Base-by-base conservation (phyloP, 805 yeast species). In the Candida rishiriensis region DNA sequence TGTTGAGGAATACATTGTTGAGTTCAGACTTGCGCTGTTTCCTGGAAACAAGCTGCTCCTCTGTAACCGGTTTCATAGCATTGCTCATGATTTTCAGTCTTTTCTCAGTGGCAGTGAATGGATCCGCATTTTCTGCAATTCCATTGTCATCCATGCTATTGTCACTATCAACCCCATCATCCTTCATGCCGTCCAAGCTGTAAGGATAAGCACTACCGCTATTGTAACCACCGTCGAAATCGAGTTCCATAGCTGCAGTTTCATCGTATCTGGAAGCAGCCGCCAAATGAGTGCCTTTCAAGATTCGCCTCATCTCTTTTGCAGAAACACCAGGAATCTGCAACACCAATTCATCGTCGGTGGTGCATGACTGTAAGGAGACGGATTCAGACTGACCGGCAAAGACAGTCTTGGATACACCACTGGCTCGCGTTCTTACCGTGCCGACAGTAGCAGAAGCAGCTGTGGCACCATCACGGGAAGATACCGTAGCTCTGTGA, bases 1-100 rank as follows among this genome's bases (percentile, higher is more conserved):
- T 55, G 16, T 57, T 55, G 45, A 56, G 63, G 39, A 63, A 63
- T 2, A 56, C 57, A 10, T 50, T 43, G n/a, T 52, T 52, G 29
- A 63, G 42, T 34, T 51, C 51, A 13, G 66, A 60, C 14, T 42
- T 49, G 14, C 46, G 40, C 32, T 62, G 42, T 37, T 50, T 56
- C 18, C 44, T 54, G 15, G 47, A 48, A 17, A 56, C 49, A 9
- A 60, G 29, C 30, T 56, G 59, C 21, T 54, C 54, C 39, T 55
- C 55, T 4, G 55, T 50, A 10, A 56, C 43, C 2, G 65, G 62
- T 13, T 50, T 46, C 33, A 62, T 43, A 2, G 59, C 63, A 39
- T 52, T 59, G 31, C 49, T 55, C 64, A 58, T 61, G 14, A 55
- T 49, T 17, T 47, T 45, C 11, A 62, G 38, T 21, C 64, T 42